A percentile compares a stretch with the other conserved stretches of the same genome.
Evolutionary conservation across 2,329 filamentous ascomycete species (phyloP).

Genomic region (Alternaria brassicae): DNA sequence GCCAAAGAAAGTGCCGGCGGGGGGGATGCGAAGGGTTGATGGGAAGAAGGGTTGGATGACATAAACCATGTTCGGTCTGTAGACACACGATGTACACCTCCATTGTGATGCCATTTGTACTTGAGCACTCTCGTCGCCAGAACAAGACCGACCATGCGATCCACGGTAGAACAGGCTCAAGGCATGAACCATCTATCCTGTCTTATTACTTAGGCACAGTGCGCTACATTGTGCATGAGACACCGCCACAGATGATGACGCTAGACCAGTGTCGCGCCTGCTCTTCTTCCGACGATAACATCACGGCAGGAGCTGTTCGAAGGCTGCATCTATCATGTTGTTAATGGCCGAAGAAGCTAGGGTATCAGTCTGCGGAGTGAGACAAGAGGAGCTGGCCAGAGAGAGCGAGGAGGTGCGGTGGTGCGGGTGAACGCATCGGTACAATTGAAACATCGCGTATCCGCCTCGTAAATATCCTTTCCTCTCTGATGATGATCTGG

Average conservation of each 20-base stretch:
- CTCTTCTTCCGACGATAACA: not conserved
- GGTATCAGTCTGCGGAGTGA: not conserved
- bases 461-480: not conserved
- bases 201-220: not conserved
- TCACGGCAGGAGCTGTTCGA: not conserved
- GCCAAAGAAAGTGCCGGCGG: not conserved
- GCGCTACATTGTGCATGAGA: not conserved
- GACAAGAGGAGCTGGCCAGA: not conserved
- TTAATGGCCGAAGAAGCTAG: not conserved
- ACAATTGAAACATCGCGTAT: not conserved
- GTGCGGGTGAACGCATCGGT: not conserved
- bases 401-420: not conserved
- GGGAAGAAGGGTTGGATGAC: not conserved
- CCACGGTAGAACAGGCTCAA: not conserved
- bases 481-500: not conserved
- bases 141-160: not conserved
- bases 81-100: not conserved
- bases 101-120: not conserved
- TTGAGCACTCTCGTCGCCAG: not conserved
- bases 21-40: not conserved
- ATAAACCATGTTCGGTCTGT: not conserved
- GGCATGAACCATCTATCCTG: not conserved
- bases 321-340: not conserved
- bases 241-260: not conserved
- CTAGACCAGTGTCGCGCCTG: not conserved